Base-by-base conservation (phyloP, 192 early-diverging fungal genomes). In the Podila epigama region DNA sequence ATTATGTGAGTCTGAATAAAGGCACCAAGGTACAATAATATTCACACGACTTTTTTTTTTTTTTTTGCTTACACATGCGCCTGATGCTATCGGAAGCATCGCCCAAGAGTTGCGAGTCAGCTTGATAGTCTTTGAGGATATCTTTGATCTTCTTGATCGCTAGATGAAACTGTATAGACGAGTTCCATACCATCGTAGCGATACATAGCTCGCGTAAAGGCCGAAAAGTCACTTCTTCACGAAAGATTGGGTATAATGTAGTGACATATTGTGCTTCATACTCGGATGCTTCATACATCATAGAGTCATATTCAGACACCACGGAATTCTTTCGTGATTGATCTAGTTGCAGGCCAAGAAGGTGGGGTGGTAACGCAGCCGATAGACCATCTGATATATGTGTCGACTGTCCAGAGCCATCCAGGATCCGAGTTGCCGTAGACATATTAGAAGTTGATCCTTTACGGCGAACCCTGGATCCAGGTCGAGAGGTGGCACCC, bases 141-240 rank as follows among this genome's bases (percentile, higher is more conserved):
- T 77, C 73, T 51, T 77, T 77, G 37, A 77, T 68, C 32, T 68
- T 77, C 34, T 77, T 77, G 48, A 77, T 56, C 1, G 60, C 73
- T 29, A 77, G 32, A 28, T 77, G 73, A 29, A 77, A 77, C 39
- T 77, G 73, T 20, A 77, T 68, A 5, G 73, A 77, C 22, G 73
- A 77, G 13, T 77, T 77, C 73, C 73, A 77, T 8, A 68, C 66
- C 73, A 77, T 68, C 32, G 67, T 77, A 15, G 73, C 73, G 5
- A 77, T 63, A 36, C 73, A 77, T 12, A 77, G 73, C 61, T 77
- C 73, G 3, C 73, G 66, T 1, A 77, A 33, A 27, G 73, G 73
- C 15, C 73, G 53, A 27, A 77, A 77, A 5, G 68, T 66, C 29
- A 77, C 73, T 35, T 77, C 73, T 15, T 77, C 73, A 2, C 73